Evolutionary conservation across 352 stramenopile species (phyloP), one percentile per base, ranked within the genome.

Genomic region (Globisporangium irregulare): DNA sequence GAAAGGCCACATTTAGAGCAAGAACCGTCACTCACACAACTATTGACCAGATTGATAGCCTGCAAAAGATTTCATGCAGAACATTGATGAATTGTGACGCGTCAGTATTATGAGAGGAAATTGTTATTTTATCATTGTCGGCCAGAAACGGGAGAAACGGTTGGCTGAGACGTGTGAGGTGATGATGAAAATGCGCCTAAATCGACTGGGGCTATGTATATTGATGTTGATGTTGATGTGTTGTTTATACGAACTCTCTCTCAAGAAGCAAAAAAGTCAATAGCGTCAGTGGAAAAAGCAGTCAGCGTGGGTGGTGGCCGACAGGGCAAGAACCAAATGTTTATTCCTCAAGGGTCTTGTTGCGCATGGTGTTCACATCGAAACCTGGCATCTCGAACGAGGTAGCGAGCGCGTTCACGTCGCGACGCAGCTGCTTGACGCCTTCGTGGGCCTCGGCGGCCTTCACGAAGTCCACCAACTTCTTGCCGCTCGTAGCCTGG

Each of bases 301-400:
- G 46, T 46, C 55, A 61, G 29, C 50, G 50, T 46, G 15, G 38
- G 15, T 46, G n/a, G 5, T 10, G 6, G 50, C 22, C 9, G 57
- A 62, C 34, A 65, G 27, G 46, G 27, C 24, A 58, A n/a, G 51
- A 53, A 20, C 10, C 48, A 25, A 34, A 7, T 20, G 51, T 48
- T 81, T 90, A 91, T 67, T 81, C 79, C 59, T 91, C 76, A 53
- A 91, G 82, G 62, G 71, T 79, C 82, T 95, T 95, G 87, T 93
- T 91, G 80, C 86, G 84, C 91, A 97, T 97, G 69, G 87, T 86
- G 53, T 76, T 79, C 27, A 95, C 85, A 68, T 97, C 96, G 70
- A 99, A 97, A 61, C 97, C 97, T 66, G 97, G 97, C 96, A 99
- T 99, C 71, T 95, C 90, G 76, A 99, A 99, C 54, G 78, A 86